These are phyloP conservation scores for Malus domestica DNA, from an alignment of 306 rosid genomes.

Conservation along the genomic window ASM211411v1 NC_041797.1:2387001-2387500, in stretches of 20 bases:
- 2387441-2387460: background rate
- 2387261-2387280: background rate
- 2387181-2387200: no score
- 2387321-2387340: background rate
- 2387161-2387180: no score
- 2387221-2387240: background rate
- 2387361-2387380: no score
- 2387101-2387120: rapidly evolving
- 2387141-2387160: no score
- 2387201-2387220: background rate
- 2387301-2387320: background rate
- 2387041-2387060: rapidly evolving
- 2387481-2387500: background rate
- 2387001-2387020: no score
- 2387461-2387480: background rate
- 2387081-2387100: no score
- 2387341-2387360: background rate
- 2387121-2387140: no score
- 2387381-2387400: conserved; percentile 3
- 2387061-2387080: no score
- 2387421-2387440: background rate
- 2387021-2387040: no score
- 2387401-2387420: background rate
- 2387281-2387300: background rate
- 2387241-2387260: background rate